Base-by-base conservation (phyloP, 257 asterid species). In the Anisodus acutangulus region DNA sequence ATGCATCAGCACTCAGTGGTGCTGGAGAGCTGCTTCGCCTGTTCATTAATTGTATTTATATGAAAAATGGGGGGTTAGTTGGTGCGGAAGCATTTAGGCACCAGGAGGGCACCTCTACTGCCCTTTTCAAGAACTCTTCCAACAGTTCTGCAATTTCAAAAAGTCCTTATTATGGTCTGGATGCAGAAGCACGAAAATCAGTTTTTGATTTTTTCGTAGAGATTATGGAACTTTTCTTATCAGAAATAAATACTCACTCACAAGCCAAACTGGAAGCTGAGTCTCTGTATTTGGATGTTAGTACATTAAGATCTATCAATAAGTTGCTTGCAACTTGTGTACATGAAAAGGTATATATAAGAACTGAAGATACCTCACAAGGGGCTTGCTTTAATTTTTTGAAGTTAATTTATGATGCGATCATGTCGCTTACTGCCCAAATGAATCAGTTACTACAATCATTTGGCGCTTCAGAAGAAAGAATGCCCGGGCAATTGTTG, bases 351-450 rank as follows among this genome's bases (percentile, higher is more conserved):
- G 87, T 94, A 54, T 94, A 94, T 84, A 81, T 85, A 81, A 90
- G 93, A 86, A 88, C 86, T 49, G 98, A 96, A 87, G 99, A 96
- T 89, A 86, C 86, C 69, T 88, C 98, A 41, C 98, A 92, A 85
- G 98, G 97, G 82, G 97, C 95, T 86, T 90, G 89, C 83, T 80
- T 85, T 68, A 90, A 84, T 72, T 96, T 96, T 87, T 86, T 96
- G 88, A 90, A 86, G 91, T 67, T 89, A 78, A 83, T 92, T 87
- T 94, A 93, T 86, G 91, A 84, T 63, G 84, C 85, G 76, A 58
- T 93, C 69, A 88, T 91, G 90, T 88, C 91, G 4, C 81, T 92
- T 84, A 91, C 94, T 87, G 81, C 88, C 82, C 89, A 89, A 88
- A 76, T 91, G 78, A 84, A 83, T 88, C 86, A 83, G 70, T 71